Evolutionary conservation across 805 yeast species (phyloP).

Genomic region (Jamesozyma rosinii): DNA sequence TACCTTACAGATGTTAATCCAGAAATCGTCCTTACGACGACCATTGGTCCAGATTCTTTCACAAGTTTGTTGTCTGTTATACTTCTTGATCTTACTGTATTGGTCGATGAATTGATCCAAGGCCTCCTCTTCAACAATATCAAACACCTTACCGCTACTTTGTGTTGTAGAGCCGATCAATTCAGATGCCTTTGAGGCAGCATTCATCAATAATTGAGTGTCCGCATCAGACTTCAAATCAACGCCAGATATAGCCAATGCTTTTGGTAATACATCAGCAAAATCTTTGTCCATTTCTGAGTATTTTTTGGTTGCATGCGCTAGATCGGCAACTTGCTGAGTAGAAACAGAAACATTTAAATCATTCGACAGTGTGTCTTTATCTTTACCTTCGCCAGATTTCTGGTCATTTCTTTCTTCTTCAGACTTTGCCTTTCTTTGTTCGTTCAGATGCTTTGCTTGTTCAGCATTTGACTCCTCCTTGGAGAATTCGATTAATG

Average conservation of each 20-base stretch:
- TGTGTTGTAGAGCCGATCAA: constrained; percentile 26
- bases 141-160: constrained; percentile 29
- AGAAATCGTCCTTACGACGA: constrained; percentile 74
- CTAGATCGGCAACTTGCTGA: background rate
- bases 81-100: constrained; percentile 53
- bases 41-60: constrained; percentile 84
- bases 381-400: constrained; percentile 2
- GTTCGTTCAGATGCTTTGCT: constrained; percentile 1
- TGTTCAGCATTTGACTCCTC: constrained; percentile 6
- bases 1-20: constrained; percentile 75
- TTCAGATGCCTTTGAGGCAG: constrained; percentile 37
- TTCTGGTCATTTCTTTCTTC: background rate
- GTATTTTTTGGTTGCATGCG: constrained; percentile 9
- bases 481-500: background rate
- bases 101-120: constrained; percentile 65
- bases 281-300: constrained; percentile 12
- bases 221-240: constrained; percentile 26
- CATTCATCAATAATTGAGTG: constrained; percentile 34
- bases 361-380: constrained; percentile 5
- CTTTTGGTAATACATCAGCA: constrained; percentile 23
- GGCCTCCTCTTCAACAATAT: constrained; percentile 50
- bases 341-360: constrained; percentile 5
- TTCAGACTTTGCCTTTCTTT: background rate
- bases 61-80: constrained; percentile 63
- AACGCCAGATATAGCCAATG: constrained; percentile 9